Evolutionary conservation across 345 rosid genomes (phyloP).

Genomic region (Microthlaspi erraticum): DNA sequence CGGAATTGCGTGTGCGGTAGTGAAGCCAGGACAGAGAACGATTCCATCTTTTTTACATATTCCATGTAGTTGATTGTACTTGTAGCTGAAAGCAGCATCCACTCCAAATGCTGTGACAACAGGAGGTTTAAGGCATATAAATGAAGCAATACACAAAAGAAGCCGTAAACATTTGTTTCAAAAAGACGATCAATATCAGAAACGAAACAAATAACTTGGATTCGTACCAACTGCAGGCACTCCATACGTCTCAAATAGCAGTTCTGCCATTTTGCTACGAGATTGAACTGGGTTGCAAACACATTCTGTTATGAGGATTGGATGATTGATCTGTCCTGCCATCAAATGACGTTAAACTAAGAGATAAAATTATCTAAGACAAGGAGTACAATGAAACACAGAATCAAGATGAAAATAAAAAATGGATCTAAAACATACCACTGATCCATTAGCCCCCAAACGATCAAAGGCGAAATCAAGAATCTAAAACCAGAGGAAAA

Average conservation of each 20-base stretch:
- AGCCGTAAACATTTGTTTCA: not conserved
- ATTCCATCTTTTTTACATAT: slow-evolving; percentile 82
- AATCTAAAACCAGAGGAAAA: slow-evolving; percentile 53
- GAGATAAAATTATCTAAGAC: slow-evolving; percentile 33
- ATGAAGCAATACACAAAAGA: slow-evolving; percentile 26
- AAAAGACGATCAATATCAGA: slow-evolving; percentile 9
- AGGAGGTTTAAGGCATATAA: slow-evolving; percentile 21
- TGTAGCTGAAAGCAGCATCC: slow-evolving; percentile 95
- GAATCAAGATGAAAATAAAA: slow-evolving; percentile 23
- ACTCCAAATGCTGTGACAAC: slow-evolving; percentile 79
- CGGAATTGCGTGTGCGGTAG: slow-evolving; percentile 84
- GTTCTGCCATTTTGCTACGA: slow-evolving; percentile 98
- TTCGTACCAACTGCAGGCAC: slow-evolving; percentile 91
- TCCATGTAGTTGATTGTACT: slow-evolving; percentile 82
- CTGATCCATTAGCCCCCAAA: slow-evolving; percentile 81
- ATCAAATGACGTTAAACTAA: slow-evolving; percentile 54
- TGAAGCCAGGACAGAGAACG: slow-evolving; percentile 86
- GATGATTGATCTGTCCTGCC: slow-evolving; percentile 91
- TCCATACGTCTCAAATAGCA: slow-evolving; percentile 94
- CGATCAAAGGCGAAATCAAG: slow-evolving; percentile 95
- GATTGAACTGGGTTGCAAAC: slow-evolving; percentile 92
- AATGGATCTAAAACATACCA: slow-evolving; percentile 50
- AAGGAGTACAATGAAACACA: slow-evolving; percentile 17
- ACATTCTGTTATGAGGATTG: slow-evolving; percentile 90
- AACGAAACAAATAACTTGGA: slow-evolving; percentile 15